A percentile compares a stretch with the other conserved stretches of the same genome.
phyloP scores from a whole-genome alignment of 1,139 yeast species.

The Hansenula lynferdii region DNA sequence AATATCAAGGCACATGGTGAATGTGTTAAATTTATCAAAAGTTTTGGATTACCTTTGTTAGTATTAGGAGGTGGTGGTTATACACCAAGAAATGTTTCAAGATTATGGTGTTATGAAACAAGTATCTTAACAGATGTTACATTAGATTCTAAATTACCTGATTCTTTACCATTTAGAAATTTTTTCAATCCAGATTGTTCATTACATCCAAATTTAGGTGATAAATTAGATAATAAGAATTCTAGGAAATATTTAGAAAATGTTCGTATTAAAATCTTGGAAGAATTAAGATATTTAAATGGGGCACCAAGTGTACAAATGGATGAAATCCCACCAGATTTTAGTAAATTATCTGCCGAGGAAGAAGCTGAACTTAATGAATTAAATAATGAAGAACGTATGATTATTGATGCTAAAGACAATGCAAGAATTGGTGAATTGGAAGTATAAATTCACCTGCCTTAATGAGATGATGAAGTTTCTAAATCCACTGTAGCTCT shows the following conservation, averaged over 20 bases:
- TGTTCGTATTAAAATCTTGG: slow-evolving; percentile 70
- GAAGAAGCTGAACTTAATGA: slow-evolving; percentile 21
- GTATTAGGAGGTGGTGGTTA: slow-evolving; percentile 98
- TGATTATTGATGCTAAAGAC: slow-evolving; percentile 24
- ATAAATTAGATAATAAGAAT: slow-evolving; percentile 84
- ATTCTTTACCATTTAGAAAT: slow-evolving; percentile 72
- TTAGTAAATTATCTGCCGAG: slow-evolving; percentile 16
- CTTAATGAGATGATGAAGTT: too few relatives aligned
- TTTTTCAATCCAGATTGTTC: slow-evolving; percentile 94
- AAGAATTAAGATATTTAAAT: slow-evolving; percentile 74
- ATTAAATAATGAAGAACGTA: slow-evolving; percentile 16
- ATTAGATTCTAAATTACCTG: slow-evolving; percentile 72
- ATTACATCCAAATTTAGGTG: slow-evolving; percentile 85
- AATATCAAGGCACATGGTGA: slow-evolving; percentile 93
- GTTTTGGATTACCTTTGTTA: slow-evolving; percentile 83
- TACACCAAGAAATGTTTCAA: slow-evolving; percentile 90
- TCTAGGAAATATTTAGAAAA: slow-evolving; percentile 80
- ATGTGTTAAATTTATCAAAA: slow-evolving; percentile 81
- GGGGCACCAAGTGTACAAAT: slow-evolving; percentile 95
- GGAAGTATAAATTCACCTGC: slow-evolving; percentile 5
- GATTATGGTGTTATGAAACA: slow-evolving; percentile 95
- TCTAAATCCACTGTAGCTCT: too few relatives aligned
- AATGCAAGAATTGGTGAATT: slow-evolving; percentile 25
- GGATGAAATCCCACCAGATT: slow-evolving; percentile 43
- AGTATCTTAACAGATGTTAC: slow-evolving; percentile 78